Conservation (phyloP, 2,329 filamentous ascomycete genomes). For the Amylocarpus encephaloides region DNA sequence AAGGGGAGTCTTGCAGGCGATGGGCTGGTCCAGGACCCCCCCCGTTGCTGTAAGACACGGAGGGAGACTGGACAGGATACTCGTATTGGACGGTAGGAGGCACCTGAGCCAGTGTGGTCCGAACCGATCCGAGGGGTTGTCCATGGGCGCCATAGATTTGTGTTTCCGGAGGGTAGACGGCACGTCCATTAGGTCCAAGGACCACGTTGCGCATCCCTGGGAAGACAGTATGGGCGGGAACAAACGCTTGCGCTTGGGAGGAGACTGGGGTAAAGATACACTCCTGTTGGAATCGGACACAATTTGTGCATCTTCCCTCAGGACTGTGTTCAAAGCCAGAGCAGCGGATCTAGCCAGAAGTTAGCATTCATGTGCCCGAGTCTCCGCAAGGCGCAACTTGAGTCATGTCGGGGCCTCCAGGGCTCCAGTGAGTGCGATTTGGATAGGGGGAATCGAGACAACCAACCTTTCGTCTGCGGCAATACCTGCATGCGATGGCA, state of each 20-base stretch:
- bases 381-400: no score
- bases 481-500: constrained; percentile 55
- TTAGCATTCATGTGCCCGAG: not conserved
- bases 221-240: constrained; percentile 64
- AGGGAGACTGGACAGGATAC: constrained; percentile 30
- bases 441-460: not conserved
- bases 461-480: constrained; percentile 51
- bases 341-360: constrained; percentile 57
- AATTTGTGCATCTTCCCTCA: constrained; percentile 67
- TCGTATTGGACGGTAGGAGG: constrained; percentile 24
- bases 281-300: constrained; percentile 66
- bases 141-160: constrained; percentile 36
- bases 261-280: constrained; percentile 73
- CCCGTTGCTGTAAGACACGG: constrained; percentile 27
- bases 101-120: constrained; percentile 10
- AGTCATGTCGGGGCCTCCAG: no score
- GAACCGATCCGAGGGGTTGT: constrained; percentile 31
- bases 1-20: constrained; percentile 12
- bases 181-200: constrained; percentile 31
- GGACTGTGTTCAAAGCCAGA: constrained; percentile 68
- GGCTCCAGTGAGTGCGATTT: not conserved
- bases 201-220: constrained; percentile 42
- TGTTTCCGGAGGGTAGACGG: constrained; percentile 25
- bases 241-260: constrained; percentile 67
- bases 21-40: constrained; percentile 14